Base-by-base conservation (phyloP, 148 eudicot species). In the Camellia granthamiana region DNA sequence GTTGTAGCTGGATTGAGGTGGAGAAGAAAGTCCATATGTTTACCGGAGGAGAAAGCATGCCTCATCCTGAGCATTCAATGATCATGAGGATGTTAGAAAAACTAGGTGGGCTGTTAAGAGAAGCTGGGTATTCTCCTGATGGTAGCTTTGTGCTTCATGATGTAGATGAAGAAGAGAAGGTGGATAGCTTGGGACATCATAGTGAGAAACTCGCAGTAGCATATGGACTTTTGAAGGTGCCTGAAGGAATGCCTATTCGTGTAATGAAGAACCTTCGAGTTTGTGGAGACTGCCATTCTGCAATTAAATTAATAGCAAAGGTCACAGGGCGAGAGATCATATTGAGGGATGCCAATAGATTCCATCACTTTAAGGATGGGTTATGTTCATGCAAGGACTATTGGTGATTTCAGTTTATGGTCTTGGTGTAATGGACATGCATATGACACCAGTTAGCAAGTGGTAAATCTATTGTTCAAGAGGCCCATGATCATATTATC, bases 1-100 rank as follows among this genome's bases (percentile, higher is more conserved):
- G 89, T 75, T 89, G 87, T 84, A 87, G 91, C 81, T 89, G 91
- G 91, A 85, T 87, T 56, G 90, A 83, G 80, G 83, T 85, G 76
- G 89, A 89, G 59, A 87, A 87, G 80, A 77, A 82, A 85, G 88
- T 89, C 64, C 88, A 89, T 73, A 78, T 81, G 79, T 89, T 89
- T 58, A 69, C 81, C n/a, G 88, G 90, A 38, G 85, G 80, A 72
- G 87, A 85, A 52, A 76, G 81, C 80, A 85, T 46, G 62, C 64
- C 84, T 18, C 91, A 89, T 80, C 90, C 88, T 71, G 86, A 89
- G 58, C 81, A 74, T 62, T 69, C 79, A 38, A 41, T 68, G 73
- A 83, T 89, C 43, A 7, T 74, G 44, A 75, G 78, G 44, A 84
- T 70, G 84, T 79, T 81, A 76, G 88, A 83, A 69, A 67, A 74